Evolutionary conservation across 1,284 basidiomycete species (phyloP).

Genomic region (Trichosporon sp.): DNA sequence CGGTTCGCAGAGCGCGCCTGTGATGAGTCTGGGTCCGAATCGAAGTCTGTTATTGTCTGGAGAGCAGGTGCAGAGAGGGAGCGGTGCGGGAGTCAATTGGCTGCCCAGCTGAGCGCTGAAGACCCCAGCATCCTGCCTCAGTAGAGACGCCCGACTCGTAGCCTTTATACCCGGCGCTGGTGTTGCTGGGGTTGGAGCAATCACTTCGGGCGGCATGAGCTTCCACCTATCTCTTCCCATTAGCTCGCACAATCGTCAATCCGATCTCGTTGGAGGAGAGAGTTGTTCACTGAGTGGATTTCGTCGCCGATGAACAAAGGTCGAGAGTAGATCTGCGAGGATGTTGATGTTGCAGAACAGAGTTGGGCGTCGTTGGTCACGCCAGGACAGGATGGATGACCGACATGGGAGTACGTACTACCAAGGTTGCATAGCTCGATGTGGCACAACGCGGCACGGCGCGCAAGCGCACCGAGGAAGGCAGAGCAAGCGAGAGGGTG

Average conservation of each 20-base stretch:
- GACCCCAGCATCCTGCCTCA: too few species aligned
- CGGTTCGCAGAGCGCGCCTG: background rate
- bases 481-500: background rate
- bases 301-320: background rate
- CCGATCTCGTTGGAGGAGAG: background rate
- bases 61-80: too few species aligned
- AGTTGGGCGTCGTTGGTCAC: background rate
- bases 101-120: too few species aligned
- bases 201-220: background rate
- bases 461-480: background rate
- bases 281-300: background rate
- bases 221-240: background rate
- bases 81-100: too few species aligned
- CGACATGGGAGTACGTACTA: background rate
- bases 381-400: background rate
- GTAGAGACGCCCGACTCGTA: too few species aligned
- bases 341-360: background rate
- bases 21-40: too few species aligned
- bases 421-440: background rate
- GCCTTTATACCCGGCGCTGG: too few species aligned
- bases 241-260: background rate
- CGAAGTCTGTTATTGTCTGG: too few species aligned
- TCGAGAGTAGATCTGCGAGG: background rate
- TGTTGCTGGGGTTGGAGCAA: too few species aligned
- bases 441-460: background rate